phyloP scores from a whole-genome alignment of 169 alveolate species.

The Plasmodium inui region DNA sequence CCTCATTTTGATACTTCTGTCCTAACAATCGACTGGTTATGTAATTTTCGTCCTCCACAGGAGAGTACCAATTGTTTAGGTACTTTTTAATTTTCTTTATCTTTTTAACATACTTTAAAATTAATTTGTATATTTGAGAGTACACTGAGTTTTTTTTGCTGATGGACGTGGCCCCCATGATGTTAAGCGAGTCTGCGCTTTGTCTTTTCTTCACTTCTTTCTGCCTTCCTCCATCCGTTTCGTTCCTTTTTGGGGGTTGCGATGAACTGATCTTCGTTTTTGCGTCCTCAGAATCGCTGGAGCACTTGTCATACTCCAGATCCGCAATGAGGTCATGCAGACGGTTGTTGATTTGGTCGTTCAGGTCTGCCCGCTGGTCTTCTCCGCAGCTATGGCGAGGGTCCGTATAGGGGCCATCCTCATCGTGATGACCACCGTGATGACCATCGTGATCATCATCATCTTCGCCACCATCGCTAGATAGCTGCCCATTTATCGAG shows the following conservation, averaged over 20 bases:
- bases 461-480: background rate
- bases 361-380: background rate
- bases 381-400: background rate
- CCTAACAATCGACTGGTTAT: background rate
- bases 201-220: background rate
- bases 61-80: conserved; percentile 3
- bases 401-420: background rate
- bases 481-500: background rate
- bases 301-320: background rate
- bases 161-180: background rate
- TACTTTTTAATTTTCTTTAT: conserved; percentile 59
- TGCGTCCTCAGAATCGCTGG: background rate
- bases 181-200: background rate
- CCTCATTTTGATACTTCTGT: background rate
- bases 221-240: background rate
- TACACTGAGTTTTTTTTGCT: background rate
- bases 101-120: conserved; percentile 52
- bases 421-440: background rate
- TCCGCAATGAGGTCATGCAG: conserved; percentile 21
- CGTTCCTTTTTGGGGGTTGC: background rate
- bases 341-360: background rate
- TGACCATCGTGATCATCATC: background rate
- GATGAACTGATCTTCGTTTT: background rate
- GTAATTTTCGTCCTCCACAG: conserved; percentile 7
- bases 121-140: conserved; percentile 37